Percentiles rank a stretch among this genome's conserved stretches.
phyloP scores from a whole-genome alignment of 2,329 filamentous ascomycete species.

The Laburnicola sp. region DNA sequence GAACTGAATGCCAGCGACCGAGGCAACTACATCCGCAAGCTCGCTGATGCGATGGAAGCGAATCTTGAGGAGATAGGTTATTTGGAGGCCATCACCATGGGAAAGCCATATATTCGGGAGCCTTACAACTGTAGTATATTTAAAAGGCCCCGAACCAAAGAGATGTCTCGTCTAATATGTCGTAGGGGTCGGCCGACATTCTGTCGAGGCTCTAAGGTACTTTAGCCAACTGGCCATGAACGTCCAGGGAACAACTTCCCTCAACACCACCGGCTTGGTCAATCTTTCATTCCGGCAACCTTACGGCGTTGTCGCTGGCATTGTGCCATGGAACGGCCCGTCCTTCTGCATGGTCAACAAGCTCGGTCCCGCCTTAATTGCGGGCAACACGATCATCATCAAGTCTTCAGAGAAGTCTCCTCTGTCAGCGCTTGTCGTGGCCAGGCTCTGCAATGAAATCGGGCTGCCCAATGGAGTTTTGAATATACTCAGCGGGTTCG shows the following conservation, averaged over 20 bases:
- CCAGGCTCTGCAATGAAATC: conserved; percentile 30
- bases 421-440: conserved; percentile 29
- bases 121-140: too few relatives aligned
- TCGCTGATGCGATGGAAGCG: conserved; percentile 77
- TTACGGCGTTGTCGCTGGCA: conserved; percentile 76
- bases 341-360: background rate
- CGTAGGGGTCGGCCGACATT: conserved; percentile 62
- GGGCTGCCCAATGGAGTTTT: conserved; percentile 53
- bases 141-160: too few relatives aligned
- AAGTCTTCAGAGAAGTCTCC: conserved; percentile 60
- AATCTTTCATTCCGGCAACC: conserved; percentile 78
- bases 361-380: conserved; percentile 55
- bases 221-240: conserved; percentile 71
- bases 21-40: conserved; percentile 69
- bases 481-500: conserved; percentile 42
- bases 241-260: conserved; percentile 81
- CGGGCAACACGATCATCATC: conserved; percentile 57
- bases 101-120: conserved; percentile 61
- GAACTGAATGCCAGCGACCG: conserved; percentile 70
- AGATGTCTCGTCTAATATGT: too few relatives aligned
- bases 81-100: conserved; percentile 77
- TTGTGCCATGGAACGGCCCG: conserved; percentile 75
- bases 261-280: conserved; percentile 34
- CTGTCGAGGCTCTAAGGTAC: conserved; percentile 83
- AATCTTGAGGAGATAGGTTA: conserved; percentile 86